Conservation (phyloP, 768 basidiomycete species). For the Rhodosporidiobolus sp. region DNA sequence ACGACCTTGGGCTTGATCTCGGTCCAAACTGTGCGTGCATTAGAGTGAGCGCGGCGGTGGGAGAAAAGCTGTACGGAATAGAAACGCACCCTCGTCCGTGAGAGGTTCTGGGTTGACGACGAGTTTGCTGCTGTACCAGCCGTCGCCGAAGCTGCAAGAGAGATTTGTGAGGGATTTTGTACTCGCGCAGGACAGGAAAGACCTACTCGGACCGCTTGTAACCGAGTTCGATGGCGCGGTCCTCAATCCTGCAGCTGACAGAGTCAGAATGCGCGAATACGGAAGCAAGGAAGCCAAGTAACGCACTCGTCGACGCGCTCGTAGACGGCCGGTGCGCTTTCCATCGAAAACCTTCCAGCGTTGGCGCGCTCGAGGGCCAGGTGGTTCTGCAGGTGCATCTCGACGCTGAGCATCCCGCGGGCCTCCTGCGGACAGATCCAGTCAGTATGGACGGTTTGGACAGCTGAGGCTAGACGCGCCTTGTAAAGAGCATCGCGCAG, state of each 20-base stretch:
- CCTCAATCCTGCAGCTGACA: background rate
- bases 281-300: too few species aligned
- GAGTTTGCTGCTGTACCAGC: background rate
- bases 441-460: conserved; percentile 25
- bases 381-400: conserved; percentile 22
- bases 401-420: conserved; percentile 36
- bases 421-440: conserved; percentile 29
- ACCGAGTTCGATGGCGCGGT: background rate
- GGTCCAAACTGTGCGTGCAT: background rate
- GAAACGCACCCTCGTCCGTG: background rate
- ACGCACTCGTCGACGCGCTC: background rate
- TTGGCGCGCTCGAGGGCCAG: background rate
- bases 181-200: too few species aligned
- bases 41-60: background rate
- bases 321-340: background rate
- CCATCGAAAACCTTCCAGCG: background rate
- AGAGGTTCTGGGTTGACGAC: background rate
- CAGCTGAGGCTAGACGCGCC: background rate
- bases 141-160: too few species aligned
- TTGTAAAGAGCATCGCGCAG: conserved; percentile 41
- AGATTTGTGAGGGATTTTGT: too few species aligned
- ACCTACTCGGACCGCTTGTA: too few species aligned
- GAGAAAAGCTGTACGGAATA: too few species aligned
- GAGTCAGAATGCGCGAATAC: too few species aligned
- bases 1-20: conserved; percentile 12